Percentiles rank a stretch among this genome's conserved stretches.
phyloP scores from a whole-genome alignment of 306 rosid genomes.

The Trifolium repens region DNA sequence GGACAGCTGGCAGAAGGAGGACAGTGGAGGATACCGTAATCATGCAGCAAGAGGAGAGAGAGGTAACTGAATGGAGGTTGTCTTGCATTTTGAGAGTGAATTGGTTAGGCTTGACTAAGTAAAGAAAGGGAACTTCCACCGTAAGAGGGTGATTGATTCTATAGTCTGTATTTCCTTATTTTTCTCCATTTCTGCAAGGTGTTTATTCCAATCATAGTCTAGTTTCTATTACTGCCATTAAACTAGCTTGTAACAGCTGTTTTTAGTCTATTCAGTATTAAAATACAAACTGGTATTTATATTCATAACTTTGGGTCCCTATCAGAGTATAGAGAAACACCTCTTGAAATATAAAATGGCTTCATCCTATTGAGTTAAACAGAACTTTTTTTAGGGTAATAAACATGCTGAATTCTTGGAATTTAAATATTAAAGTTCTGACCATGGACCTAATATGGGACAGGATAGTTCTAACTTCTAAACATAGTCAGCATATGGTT shows the following conservation, averaged over 20 bases:
- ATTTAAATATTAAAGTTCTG: not conserved
- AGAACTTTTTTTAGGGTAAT: not conserved
- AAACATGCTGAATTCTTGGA: constrained; percentile 16
- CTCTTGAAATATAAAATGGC: constrained; percentile 34
- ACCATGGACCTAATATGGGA: constrained; percentile 1
- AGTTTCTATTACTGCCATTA: not conserved
- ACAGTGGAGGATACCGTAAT: not conserved
- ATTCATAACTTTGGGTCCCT: not conserved
- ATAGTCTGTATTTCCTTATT: not conserved
- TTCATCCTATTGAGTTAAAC: constrained; percentile 28
- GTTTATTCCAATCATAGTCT: not conserved
- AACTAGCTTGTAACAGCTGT: not conserved
- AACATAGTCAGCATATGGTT: constrained; percentile 25
- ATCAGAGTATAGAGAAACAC: constrained; percentile 5
- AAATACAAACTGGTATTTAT: not conserved
- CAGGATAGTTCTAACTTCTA: constrained; percentile 2
- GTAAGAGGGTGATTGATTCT: not conserved
- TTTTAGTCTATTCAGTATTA: not conserved
- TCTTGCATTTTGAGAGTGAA: no score
- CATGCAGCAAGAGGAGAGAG: not conserved
- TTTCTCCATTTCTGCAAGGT: not conserved
- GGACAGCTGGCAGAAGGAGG: not conserved
- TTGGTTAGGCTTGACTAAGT: no score
- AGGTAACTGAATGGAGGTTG: not conserved
- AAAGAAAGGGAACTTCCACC: not conserved